Base-by-base conservation (phyloP, 2,329 filamentous ascomycete genomes). In the Talaromyces sp. region DNA sequence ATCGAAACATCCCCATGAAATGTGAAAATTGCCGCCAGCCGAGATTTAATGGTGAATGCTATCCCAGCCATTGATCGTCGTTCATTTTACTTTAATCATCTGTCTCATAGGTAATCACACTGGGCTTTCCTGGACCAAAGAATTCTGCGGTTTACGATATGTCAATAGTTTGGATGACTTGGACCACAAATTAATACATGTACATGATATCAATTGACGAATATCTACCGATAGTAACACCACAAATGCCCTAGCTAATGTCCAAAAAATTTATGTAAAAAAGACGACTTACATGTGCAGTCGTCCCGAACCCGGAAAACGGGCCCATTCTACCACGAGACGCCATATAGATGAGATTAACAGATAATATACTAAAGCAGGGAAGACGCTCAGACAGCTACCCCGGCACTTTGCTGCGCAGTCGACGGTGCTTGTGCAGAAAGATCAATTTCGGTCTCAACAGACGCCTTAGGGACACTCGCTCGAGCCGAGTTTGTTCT, bases 401-500 rank as follows among this genome's bases (percentile, higher is more conserved):
- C 60, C 2, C 61, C 59, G 2, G 60, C 35, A 37, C 54, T 63
- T 41, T 69, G 66, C 19, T 66, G 62, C 16, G 52, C 39, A 27
- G 59, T 19, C n/a, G 69, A 24, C 7, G 71, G 61, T 27, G 31
- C 3, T 10, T 22, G 33, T 2, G 68, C 65, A 39, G 73, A 62
- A 19, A 69, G 33, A 43, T 73, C 73, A 24, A 70, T 45, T 43
- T 70, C 69, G 37, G 65, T 58, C 14, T 73, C 70, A 49, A 70
- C 35, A 52, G 72, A 70, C 1, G 67, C 35, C 19, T 68, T 69
- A 1, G 75, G 73, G 58, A 75, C 27, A 33, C 43, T 58, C 3
- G 43, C 33, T 33, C 33, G 54, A 47, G 31, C 70, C 54, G 73
- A 72, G 58, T 70, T 72, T 31, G 74, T 76, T 54, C 76, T 75